Base-by-base conservation (phyloP, 2,329 filamentous ascomycete genomes). In the Clarireedia paspali region DNA sequence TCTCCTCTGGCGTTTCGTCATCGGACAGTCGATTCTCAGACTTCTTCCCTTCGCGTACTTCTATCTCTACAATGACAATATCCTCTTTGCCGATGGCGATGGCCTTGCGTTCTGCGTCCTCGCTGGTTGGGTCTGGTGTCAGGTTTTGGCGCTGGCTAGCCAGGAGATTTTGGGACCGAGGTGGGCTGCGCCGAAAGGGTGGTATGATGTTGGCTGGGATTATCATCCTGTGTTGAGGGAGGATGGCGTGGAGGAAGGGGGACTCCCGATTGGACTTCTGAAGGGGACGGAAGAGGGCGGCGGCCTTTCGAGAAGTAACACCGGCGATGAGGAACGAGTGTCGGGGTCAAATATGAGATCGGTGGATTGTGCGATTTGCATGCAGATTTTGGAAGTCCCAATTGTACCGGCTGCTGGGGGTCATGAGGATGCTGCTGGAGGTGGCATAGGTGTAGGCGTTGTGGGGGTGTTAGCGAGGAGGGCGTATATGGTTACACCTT, bases 401-500 rank as follows among this genome's bases (percentile, higher is more conserved):
- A 85, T 97, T 23, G 74, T 96, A 34, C 17, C 38, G 9, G 17
- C 17, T 20, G 20, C 20, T 20, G 78, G 78, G 50, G 77, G 80
- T 1, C 80, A 78, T 9, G 76, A 77, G 42, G 76, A 78, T 55
- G 49, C 58, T 4, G 65, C 69, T 3, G 69, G 70, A 14, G 73
- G 72, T 46, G 79, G 81, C 34, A 30, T 9, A 9, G 27, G 27
- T 30, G 79, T 84, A 57, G 27, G 27, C 10, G 79, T 84, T 57
- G 75, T 82, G 0, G 85, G 85, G 30, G 81, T 96, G 55, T 77
- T 97, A 63, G 88, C 88, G 34, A 78, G 92, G 59, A 81, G 91
- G 50, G 78, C 82, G 64, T 97, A 97, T 73, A 99, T 99, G 94
- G 89, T 97, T 23, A 99, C 94, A 56, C 94, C 94, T 48, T 99